Percentiles rank a stretch among this genome's conserved stretches.
These are phyloP conservation scores for Auxenochlorella pyrenoidosa DNA, from an alignment of 139 green algal species.

Conservation along the genomic window DNA sequence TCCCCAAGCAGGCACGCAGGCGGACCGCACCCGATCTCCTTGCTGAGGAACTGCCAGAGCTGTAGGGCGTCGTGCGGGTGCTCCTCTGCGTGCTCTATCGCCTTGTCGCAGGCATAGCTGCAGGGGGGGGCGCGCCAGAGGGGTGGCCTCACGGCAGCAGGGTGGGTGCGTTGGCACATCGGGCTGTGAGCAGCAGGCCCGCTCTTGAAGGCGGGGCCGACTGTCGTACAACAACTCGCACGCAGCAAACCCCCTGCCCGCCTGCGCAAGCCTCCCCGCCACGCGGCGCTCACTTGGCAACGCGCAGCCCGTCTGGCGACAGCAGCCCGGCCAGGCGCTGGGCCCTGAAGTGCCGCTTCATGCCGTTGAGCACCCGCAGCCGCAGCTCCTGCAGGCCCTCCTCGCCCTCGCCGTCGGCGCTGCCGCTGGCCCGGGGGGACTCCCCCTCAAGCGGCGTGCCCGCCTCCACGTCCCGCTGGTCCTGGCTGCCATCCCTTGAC, in stretches of 20 bases:
- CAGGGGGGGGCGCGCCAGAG: too few relatives aligned
- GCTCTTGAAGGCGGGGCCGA: too few relatives aligned
- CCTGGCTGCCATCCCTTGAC: background rate
- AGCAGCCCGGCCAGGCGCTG: conserved; percentile 70
- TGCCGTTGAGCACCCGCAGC: conserved; percentile 56
- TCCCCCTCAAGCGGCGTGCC: background rate
- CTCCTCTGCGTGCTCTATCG: conserved; percentile 68
- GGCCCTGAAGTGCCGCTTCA: conserved; percentile 82
- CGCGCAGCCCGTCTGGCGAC: background rate
- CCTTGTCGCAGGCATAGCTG: conserved; percentile 49
- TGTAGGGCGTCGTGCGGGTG: conserved; percentile 31
- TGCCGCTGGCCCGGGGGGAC: background rate
- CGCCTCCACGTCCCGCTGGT: background rate
- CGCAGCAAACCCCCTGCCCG: too few relatives aligned
- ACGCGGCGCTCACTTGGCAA: background rate
- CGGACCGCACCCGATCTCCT: conserved; percentile 28
- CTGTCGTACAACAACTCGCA: too few relatives aligned
- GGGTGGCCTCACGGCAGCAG: too few relatives aligned
- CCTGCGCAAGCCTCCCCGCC: too few relatives aligned
- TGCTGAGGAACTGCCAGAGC: conserved; percentile 51
- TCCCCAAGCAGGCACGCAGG: background rate
- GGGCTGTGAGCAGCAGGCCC: too few relatives aligned
- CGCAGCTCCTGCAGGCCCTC: conserved; percentile 42
- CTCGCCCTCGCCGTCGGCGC: background rate
- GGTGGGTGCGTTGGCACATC: too few relatives aligned